Percentiles rank a stretch among this genome's conserved stretches.
Conservation (phyloP, 495 filamentous ascomycete species). For the Zalerion maritima region DNA sequence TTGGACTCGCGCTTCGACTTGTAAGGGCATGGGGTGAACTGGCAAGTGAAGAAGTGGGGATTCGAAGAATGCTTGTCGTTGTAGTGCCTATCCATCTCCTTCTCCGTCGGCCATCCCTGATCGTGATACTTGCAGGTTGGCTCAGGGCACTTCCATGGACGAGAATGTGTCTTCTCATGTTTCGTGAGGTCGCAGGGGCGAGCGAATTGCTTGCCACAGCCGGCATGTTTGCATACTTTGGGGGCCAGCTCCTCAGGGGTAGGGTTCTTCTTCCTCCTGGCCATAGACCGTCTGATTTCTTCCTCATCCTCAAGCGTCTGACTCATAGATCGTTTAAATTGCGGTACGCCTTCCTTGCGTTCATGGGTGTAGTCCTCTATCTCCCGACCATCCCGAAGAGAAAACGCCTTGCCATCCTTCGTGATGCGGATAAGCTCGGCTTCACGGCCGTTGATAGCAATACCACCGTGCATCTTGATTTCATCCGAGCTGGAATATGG, state of each 20-base stretch:
- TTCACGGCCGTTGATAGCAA: slow-evolving; percentile 61
- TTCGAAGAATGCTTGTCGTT: slow-evolving; percentile 86
- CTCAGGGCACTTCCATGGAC: slow-evolving; percentile 84
- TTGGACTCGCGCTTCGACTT: slow-evolving; percentile 93
- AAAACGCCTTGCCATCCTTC: slow-evolving; percentile 64
- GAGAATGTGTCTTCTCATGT: slow-evolving; percentile 92
- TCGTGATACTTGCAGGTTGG: slow-evolving; percentile 70
- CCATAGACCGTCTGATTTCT: slow-evolving; percentile 73
- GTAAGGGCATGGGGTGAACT: slow-evolving; percentile 78
- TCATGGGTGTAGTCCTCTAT: slow-evolving; percentile 33
- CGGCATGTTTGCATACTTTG: slow-evolving; percentile 47
- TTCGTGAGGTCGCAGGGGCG: slow-evolving; percentile 85
- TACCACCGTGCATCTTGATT: slow-evolving; percentile 59
- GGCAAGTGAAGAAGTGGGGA: slow-evolving; percentile 65
- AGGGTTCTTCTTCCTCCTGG: slow-evolving; percentile 68
- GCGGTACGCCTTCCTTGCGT: slow-evolving; percentile 21
- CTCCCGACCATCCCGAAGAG: slow-evolving; percentile 46
- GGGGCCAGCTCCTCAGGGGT: slow-evolving; percentile 57
- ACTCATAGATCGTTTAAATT: slow-evolving; percentile 48
- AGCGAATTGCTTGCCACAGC: slow-evolving; percentile 83
- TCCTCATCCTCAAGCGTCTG: slow-evolving; percentile 52
- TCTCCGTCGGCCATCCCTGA: slow-evolving; percentile 90
- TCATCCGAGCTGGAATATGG: slow-evolving; percentile 38
- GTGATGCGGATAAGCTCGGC: slow-evolving; percentile 61
- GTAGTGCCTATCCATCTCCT: slow-evolving; percentile 86